These are phyloP conservation scores for Penicillium sp. DNA, from an alignment of 2,329 filamentous ascomycete species.

Conservation along the genomic window DNA sequence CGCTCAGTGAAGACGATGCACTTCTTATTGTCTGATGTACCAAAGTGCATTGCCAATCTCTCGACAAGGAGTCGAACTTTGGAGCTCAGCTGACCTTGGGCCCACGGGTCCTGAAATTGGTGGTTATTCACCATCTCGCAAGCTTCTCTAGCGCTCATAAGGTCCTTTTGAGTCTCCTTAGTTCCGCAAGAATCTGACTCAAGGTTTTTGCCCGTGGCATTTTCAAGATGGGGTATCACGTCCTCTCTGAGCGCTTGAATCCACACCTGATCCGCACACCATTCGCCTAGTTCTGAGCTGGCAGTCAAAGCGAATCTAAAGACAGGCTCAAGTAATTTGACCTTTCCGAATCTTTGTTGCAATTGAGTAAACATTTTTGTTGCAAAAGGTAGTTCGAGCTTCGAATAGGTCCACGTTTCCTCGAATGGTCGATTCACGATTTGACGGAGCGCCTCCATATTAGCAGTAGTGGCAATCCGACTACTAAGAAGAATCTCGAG, in stretches of 20 bases:
- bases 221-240: conserved; percentile 67
- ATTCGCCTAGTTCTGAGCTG: conserved; percentile 73
- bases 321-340: conserved; percentile 60
- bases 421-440: conserved; percentile 66
- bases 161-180: conserved; percentile 58
- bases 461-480: conserved; percentile 77
- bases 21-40: conserved; percentile 61
- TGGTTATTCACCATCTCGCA: conserved; percentile 62
- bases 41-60: conserved; percentile 69
- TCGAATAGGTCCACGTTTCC: conserved; percentile 63
- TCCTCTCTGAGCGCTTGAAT: conserved; percentile 69
- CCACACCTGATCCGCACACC: conserved; percentile 88
- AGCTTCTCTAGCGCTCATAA: conserved; percentile 65
- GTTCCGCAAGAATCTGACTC: conserved; percentile 21
- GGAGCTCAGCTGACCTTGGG: conserved; percentile 63
- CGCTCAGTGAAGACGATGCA: conserved; percentile 90
- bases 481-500: conserved; percentile 80
- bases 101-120: conserved; percentile 49
- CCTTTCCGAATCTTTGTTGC: conserved; percentile 57
- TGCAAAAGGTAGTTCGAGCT: conserved; percentile 58
- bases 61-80: conserved; percentile 72
- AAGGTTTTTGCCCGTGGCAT: conserved; percentile 39
- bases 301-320: conserved; percentile 67
- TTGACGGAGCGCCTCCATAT: conserved; percentile 65
- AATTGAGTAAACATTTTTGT: conserved; percentile 71